Evolutionary conservation across 2,329 filamentous ascomycete species (phyloP), one percentile per base, ranked within the genome.

Genomic region (Ploettnerulaceae sp.): DNA sequence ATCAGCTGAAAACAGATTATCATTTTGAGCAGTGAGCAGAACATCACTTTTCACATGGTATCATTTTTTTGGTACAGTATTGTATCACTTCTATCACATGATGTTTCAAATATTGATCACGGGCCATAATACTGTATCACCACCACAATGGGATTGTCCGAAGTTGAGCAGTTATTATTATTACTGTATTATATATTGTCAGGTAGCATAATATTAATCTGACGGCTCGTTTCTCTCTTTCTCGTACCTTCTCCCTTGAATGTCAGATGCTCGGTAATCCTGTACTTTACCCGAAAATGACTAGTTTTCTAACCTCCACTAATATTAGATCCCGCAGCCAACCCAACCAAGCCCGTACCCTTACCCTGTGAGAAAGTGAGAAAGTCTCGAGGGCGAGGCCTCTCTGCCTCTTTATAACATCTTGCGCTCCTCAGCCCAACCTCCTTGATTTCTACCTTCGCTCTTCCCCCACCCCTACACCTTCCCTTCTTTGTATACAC

Each of bases 351-450:
- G 22, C 36, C 14, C 24, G 20, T 25, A 22, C 24, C 12, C 22
- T 17, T 14, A 22, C 35, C 26, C 21, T 17, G 25, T 39, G n/a
- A 5, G 33, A 36, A n/a, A 21, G 18, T 35, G 9, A 3, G 20
- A 5, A 39, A 28, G 37, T 29, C 37, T 40, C 37, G n/a, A n/a
- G 37, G 37, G 28, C 37, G 25, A 29, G 37, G 17, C 37, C 25
- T 38, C 15, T n/a, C n/a, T n/a, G n/a, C n/a, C n/a, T n/a, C n/a
- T n/a, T 49, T 47, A 48, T 42, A 48, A 51, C 47, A 48, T 51
- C 47, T 37, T 29, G 32, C 14, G 38, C 15, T 12, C 26, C 35
- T 32, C 39, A 37, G 14, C 21, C 52, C 54, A 57, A 46, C 54
- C 52, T 51, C 52, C 42, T 48, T 43, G 37, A 32, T 53, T 53